Percentiles rank a stretch among this genome's conserved stretches.
Conservation (phyloP, 2,329 filamentous ascomycete genomes). For the Hypoxylon sp. region DNA sequence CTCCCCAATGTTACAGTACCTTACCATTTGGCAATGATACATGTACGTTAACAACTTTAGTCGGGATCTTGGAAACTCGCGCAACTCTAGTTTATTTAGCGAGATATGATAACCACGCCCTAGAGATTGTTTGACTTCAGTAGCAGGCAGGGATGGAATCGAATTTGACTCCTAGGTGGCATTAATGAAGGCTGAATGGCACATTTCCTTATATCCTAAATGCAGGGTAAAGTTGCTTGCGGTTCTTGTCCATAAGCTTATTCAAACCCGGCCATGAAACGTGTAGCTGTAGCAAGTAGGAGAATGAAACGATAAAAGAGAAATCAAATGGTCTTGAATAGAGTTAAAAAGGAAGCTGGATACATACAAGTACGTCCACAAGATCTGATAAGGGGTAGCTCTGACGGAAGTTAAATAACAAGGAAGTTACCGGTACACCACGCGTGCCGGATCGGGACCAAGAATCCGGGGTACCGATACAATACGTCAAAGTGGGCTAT, state of each 20-base stretch:
- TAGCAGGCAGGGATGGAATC: not conserved
- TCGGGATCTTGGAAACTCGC: not conserved
- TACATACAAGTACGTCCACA: too few relatives aligned
- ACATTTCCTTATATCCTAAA: not conserved
- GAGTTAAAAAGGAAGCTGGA: slow-evolving; percentile 1
- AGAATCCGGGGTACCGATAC: slow-evolving; percentile 41
- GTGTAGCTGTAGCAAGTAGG: not conserved
- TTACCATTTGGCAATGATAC: too few relatives aligned
- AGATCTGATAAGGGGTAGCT: not conserved
- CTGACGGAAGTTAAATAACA: slow-evolving; percentile 7
- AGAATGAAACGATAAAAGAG: not conserved
- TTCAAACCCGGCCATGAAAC: not conserved
- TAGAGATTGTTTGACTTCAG: not conserved
- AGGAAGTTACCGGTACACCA: slow-evolving; percentile 29
- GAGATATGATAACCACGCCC: too few relatives aligned
- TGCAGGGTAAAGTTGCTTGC: not conserved
- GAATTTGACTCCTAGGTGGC: not conserved
- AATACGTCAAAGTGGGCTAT: slow-evolving; percentile 34
- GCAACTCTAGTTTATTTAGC: not conserved
- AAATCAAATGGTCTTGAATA: not conserved
- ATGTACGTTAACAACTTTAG: not conserved
- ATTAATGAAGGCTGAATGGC: not conserved
- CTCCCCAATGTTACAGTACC: not conserved
- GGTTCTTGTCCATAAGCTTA: not conserved
- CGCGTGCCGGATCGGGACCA: slow-evolving; percentile 11